Percentiles rank a stretch among this genome's conserved stretches.
phyloP scores from a whole-genome alignment of 2,329 filamentous ascomycete species.

The Gaeumannomyces sp. region DNA sequence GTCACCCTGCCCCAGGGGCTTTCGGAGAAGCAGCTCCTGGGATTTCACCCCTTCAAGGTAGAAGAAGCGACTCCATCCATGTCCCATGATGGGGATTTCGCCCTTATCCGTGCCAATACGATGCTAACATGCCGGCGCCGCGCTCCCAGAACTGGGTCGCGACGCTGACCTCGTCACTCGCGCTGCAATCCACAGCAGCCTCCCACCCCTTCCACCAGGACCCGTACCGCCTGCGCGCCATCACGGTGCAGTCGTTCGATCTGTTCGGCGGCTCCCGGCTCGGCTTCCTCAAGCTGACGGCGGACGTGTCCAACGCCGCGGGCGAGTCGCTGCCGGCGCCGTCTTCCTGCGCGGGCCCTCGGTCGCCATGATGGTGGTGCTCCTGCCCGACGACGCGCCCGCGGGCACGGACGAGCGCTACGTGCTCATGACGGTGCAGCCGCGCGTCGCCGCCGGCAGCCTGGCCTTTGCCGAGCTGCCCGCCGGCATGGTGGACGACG shows the following conservation, averaged over 20 bases:
- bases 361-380: conserved; percentile 54
- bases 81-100: too few relatives aligned
- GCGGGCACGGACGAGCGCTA: conserved; percentile 40
- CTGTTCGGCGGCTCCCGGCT: conserved; percentile 40
- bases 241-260: conserved; percentile 49
- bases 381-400: conserved; percentile 43
- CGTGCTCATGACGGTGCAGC: conserved; percentile 54
- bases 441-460: conserved; percentile 49
- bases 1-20: conserved; percentile 40
- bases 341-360: conserved; percentile 54
- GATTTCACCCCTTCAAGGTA: conserved; percentile 46
- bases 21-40: conserved; percentile 35
- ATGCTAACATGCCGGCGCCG: not conserved
- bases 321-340: conserved; percentile 44
- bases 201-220: conserved; percentile 47
- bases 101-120: too few relatives aligned
- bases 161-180: conserved; percentile 40
- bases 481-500: conserved; percentile 56
- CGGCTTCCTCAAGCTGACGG: conserved; percentile 51
- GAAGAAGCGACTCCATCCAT: not conserved
- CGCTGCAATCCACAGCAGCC: conserved; percentile 32
- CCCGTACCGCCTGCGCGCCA: conserved; percentile 44
- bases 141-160: conserved; percentile 39
- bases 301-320: conserved; percentile 39
- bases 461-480: conserved; percentile 53